Evolutionary conservation across 2,329 filamentous ascomycete genomes (phyloP), one percentile per base, ranked within the genome.

Genomic region (Chaetothyriales sp.): DNA sequence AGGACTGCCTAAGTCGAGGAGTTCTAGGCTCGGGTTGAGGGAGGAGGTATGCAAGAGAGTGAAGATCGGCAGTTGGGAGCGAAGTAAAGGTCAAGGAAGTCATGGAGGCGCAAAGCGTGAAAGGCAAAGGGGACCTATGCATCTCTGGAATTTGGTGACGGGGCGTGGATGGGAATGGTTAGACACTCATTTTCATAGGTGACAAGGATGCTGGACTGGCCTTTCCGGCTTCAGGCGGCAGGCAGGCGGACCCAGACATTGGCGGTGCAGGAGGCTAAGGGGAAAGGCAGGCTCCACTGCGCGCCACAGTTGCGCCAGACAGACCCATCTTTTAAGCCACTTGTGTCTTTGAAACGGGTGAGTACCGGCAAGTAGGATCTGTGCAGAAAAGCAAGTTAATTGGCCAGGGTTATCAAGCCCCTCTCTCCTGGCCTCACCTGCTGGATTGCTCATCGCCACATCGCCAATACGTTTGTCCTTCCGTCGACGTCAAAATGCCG

Each of bases 161-260:
- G 46, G 19, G 46, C 13, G 44, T 47, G 46, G 46, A 47, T 47
- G 28, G 28, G 46, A 47, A 47, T 47, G 46, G 46, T 37, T 47
- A 47, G 46, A 47, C 46, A 47, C 20, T 18, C 18, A 18, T 22
- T 25, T 28, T 18, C 18, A 47, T 18, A 18, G 19, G 46, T 47
- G 46, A 29, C 46, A 47, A 29, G 46, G 46, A 47, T 47, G 9
- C 44, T 28, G 44, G 18, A 46, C 10, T 46, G 44, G 18, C 18
- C 44, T 46, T 46, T 28, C 44, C 33, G 33, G 33, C 33, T 40
- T 40, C 33, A 40, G 10, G 33, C 33, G 10, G 33, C 33, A 40
- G 10, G 10, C 33, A 40, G 33, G 33, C 15, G 33, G 33, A 15
- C 10, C 33, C 33, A 2, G 15, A 13, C 33, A 40, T 15, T 40